Evolutionary conservation across 164 flowering plant species (phyloP).

Genomic region (Vitis riparia): DNA sequence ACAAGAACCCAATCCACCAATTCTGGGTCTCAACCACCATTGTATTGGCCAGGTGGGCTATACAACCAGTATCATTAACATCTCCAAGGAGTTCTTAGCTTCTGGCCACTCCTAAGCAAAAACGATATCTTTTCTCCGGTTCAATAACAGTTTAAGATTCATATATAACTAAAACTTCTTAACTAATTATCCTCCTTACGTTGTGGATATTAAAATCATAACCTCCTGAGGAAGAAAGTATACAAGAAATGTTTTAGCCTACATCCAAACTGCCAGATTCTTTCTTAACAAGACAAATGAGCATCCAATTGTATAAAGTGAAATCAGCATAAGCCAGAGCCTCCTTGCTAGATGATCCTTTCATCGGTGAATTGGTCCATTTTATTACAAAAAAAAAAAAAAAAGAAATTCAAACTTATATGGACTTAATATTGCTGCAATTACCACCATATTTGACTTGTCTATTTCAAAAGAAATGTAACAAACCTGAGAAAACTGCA

Average conservation of each 20-base stretch:
- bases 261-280: neutral
- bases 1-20: no score
- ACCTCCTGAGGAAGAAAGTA: neutral
- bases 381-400: neutral
- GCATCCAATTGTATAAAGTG: neutral
- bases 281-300: neutral
- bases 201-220: neutral
- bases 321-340: neutral
- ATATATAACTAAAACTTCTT: neutral
- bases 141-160: neutral
- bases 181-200: neutral
- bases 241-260: neutral
- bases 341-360: neutral
- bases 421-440: neutral
- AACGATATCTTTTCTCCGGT: neutral
- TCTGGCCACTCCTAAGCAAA: no score
- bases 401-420: neutral
- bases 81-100: no score
- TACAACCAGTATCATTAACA: no score
- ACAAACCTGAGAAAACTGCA: slow-evolving; percentile 76
- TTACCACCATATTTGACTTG: neutral
- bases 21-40: no score
- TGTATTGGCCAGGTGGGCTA: no score
- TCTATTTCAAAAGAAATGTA: neutral
- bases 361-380: neutral